Evolutionary conservation across 257 asterid species (phyloP).

Genomic region (Primulina huaijiensis): DNA sequence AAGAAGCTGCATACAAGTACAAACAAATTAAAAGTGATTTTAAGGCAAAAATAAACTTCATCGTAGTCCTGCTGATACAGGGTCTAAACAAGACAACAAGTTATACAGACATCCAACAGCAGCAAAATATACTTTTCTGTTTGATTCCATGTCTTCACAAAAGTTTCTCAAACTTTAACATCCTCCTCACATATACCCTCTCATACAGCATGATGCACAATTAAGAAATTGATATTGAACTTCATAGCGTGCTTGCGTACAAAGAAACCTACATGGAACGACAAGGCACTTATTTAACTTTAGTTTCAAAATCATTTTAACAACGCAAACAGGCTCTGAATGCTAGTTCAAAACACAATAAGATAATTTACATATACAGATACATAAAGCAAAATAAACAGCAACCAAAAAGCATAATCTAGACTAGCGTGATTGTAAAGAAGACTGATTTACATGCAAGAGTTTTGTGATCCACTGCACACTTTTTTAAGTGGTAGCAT

Average conservation of each 20-base stretch:
- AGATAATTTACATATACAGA: neutral
- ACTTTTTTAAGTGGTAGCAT: conserved; percentile 67
- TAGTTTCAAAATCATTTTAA: neutral
- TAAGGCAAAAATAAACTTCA: neutral
- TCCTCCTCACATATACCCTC: neutral
- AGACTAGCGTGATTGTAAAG: neutral
- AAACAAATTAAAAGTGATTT: neutral
- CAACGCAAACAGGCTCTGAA: neutral
- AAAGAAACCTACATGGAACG: neutral
- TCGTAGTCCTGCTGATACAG: neutral
- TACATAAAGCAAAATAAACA: neutral
- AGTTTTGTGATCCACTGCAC: conserved; percentile 45
- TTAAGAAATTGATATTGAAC: neutral
- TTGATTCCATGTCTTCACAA: neutral
- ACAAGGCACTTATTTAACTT: neutral
- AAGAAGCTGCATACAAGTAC: neutral
- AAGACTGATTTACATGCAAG: conserved; percentile 50
- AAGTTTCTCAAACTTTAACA: neutral
- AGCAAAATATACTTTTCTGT: neutral
- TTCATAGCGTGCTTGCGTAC: neutral
- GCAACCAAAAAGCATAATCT: neutral
- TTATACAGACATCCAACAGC: neutral
- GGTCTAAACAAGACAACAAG: neutral
- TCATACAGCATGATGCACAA: neutral
- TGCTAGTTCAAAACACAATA: neutral